Evolutionary conservation across 148 eudicot species (phyloP), one percentile per base, ranked within the genome.

Genomic region (Drosera capensis): DNA sequence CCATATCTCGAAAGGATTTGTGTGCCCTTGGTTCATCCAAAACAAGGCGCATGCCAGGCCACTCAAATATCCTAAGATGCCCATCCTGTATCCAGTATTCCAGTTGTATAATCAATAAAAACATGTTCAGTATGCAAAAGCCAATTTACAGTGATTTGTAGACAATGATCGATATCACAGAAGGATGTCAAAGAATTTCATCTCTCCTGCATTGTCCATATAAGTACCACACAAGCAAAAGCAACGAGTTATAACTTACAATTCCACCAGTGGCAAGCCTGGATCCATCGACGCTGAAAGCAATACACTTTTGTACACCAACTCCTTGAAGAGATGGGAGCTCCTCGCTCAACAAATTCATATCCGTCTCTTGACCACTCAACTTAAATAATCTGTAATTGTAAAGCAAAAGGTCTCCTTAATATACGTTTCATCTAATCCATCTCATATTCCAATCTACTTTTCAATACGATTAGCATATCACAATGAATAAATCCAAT

Each of bases 21-120:
- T 85, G 99, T 64, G 99, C 99, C 58, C 62, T 74, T 59, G 88
- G 75, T 70, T 85, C 95, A 52, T 85, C 80, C 44, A 84, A 48
- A 59, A 80, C 67, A 49, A 74, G 36, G 20, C 66, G 69, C 78
- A 90, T 68, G 73, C 68, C 81, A 56, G 99, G 99, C 99, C 99
- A 90, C 63, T 90, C 99, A 52, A 85, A 77, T 43, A 90, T 75
- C 64, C 94, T 78, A 58, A 90, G 85, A 71, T 62, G 75, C 44
- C 99, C 99, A 55, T 90, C 86, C 99, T 90, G 54, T 17, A 41
- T 17, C 26, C 36, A n/a, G n/a, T n/a, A n/a, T n/a, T n/a, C n/a
- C n/a, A 46, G n/a, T 20, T 31, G 53, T 15, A 49, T 17, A 59
- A 14, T 7, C 47, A 41, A 51, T 58, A 45, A 66, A 28, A 31